phyloP scores from a whole-genome alignment of 257 asterid species.

The Solanum pennellii region DNA sequence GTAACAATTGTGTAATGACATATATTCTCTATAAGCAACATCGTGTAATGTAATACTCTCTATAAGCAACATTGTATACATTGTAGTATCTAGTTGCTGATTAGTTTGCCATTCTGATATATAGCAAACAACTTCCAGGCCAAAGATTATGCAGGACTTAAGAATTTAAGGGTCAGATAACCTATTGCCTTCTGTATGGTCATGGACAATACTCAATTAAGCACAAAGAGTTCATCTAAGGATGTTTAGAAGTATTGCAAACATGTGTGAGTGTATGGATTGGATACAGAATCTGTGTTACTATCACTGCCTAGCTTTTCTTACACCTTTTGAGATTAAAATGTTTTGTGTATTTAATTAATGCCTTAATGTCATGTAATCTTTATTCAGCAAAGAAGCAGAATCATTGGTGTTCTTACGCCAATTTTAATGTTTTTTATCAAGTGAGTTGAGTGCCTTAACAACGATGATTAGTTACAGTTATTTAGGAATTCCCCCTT shows the following conservation, averaged over 20 bases:
- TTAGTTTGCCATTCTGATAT: neutral
- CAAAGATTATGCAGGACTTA: neutral
- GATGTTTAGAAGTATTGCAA: neutral
- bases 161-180: neutral
- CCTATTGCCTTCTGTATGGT: neutral
- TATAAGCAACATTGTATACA: neutral
- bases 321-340: neutral
- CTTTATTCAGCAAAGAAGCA: neutral
- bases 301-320: neutral
- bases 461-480: neutral
- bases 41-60: neutral
- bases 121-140: neutral
- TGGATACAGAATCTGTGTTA: neutral
- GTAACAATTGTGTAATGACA: neutral
- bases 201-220: neutral
- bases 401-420: neutral
- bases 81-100: neutral
- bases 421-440: neutral
- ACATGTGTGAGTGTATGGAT: neutral
- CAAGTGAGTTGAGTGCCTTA: neutral
- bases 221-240: neutral
- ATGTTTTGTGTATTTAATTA: neutral
- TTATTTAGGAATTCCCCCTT: neutral
- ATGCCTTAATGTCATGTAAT: neutral
- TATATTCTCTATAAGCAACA: neutral